A percentile compares a stretch with the other conserved stretches of the same genome.
Evolutionary conservation across 2,329 filamentous ascomycete genomes (phyloP).

Genomic region (Penicillium sp.): DNA sequence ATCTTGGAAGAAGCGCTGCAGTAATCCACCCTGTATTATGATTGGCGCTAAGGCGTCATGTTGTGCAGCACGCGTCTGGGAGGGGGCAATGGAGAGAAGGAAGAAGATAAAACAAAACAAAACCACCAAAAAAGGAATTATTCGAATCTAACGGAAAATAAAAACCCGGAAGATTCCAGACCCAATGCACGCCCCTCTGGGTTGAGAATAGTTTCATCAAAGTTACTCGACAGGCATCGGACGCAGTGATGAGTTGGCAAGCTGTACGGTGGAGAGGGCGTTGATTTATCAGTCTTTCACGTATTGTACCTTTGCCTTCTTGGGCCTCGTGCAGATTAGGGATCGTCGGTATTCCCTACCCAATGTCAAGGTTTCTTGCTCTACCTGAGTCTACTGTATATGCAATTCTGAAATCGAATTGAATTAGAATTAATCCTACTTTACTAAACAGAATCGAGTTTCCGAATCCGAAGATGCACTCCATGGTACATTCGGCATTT

Average conservation of each 20-base stretch:
- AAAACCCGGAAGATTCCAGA: neutral
- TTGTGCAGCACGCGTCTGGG: constrained; percentile 30
- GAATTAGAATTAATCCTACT: neutral
- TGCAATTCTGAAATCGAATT: neutral
- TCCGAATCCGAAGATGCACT: constrained; percentile 11
- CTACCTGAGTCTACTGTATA: neutral
- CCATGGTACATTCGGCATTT: neutral
- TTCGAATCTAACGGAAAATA: neutral
- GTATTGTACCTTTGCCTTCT: constrained; percentile 17
- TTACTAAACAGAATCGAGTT: neutral
- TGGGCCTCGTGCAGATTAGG: constrained; percentile 22
- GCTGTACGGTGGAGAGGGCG: constrained; percentile 37
- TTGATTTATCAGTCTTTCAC: neutral
- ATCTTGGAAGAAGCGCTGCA: constrained; percentile 28
- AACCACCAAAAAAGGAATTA: neutral
- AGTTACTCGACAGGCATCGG: constrained; percentile 44
- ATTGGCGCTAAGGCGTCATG: constrained; percentile 29
- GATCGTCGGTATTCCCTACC: neutral
- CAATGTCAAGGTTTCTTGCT: neutral
- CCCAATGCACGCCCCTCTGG: constrained; percentile 7
- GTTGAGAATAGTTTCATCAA: constrained; percentile 9
- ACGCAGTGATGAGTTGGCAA: constrained; percentile 79
- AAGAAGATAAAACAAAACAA: neutral
- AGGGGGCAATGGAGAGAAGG: neutral
- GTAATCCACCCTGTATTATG: constrained; percentile 18